Evolutionary conservation across 768 basidiomycete species (phyloP).

Genomic region (Hygrocybe punicea): DNA sequence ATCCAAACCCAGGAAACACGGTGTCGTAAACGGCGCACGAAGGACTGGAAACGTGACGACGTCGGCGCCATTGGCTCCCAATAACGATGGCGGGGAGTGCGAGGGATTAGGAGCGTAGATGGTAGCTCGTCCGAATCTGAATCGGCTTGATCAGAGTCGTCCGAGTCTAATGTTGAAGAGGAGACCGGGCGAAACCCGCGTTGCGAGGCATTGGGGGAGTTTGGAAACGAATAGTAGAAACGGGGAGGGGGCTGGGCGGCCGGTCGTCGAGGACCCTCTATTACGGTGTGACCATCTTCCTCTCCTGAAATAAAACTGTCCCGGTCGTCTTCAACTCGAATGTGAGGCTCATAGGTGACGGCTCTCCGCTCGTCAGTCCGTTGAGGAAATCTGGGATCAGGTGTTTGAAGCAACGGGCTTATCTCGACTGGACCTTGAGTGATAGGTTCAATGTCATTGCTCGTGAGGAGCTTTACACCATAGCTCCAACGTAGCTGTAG

Average conservation of each 20-base stretch:
- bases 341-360: not conserved
- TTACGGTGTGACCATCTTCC: conserved; percentile 4
- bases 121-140: conserved; percentile 25
- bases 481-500: conserved; percentile 86
- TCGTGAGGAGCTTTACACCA: conserved; percentile 77
- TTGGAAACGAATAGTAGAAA: conserved; percentile 68
- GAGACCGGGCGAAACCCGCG: conserved; percentile 29
- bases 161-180: conserved; percentile 6
- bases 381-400: not conserved
- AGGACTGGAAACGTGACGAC: not conserved
- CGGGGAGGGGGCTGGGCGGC: conserved; percentile 32
- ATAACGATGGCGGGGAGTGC: conserved; percentile 2
- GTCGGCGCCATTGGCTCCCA: not conserved
- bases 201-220: conserved; percentile 47
- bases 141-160: conserved; percentile 1
- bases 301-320: not conserved
- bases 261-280: conserved; percentile 13
- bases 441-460: conserved; percentile 50
- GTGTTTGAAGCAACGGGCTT: conserved; percentile 12
- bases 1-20: conserved; percentile 32
- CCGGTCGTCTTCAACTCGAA: conserved; percentile 3
- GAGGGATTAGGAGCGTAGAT: not conserved
- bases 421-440: not conserved
- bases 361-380: not conserved
- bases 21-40: conserved; percentile 24